Evolutionary conservation across 768 basidiomycete species (phyloP).

Genomic region (Amanita molliuscula): DNA sequence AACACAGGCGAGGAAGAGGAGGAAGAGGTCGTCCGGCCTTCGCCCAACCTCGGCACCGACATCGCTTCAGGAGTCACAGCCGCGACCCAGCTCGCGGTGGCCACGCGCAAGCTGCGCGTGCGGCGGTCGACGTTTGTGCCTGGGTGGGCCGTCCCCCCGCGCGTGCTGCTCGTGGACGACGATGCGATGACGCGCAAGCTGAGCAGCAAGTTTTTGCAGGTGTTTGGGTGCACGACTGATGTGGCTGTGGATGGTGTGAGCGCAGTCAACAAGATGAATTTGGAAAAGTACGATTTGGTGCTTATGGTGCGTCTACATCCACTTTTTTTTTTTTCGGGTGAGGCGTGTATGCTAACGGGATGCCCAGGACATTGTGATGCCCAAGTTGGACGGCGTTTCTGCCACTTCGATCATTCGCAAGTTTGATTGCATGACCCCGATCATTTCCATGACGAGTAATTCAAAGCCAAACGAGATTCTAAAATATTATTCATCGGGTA

Average conservation of each 20-base stretch:
- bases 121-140: slow-evolving; percentile 76
- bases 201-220: slow-evolving; percentile 87
- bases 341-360: slow-evolving; percentile 1
- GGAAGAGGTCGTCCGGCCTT: slow-evolving; percentile 31
- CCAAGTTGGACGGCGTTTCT: slow-evolving; percentile 76
- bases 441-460: slow-evolving; percentile 97
- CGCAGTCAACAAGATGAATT: slow-evolving; percentile 94
- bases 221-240: slow-evolving; percentile 91
- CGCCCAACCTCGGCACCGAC: slow-evolving; percentile 13
- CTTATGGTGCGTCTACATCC: slow-evolving; percentile 63
- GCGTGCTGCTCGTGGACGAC: slow-evolving; percentile 91
- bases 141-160: slow-evolving; percentile 85
- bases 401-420: slow-evolving; percentile 91
- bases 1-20: slow-evolving; percentile 9
- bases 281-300: slow-evolving; percentile 92
- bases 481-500: slow-evolving; percentile 83
- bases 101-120: slow-evolving; percentile 46
- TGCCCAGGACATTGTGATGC: slow-evolving; percentile 88
- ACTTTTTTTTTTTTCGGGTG: slow-evolving; percentile 4
- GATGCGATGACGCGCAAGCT: slow-evolving; percentile 85
- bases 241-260: slow-evolving; percentile 89
- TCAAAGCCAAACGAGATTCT: slow-evolving; percentile 89
- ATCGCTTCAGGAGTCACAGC: slow-evolving; percentile 14
- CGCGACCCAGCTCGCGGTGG: slow-evolving; percentile 11
- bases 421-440: slow-evolving; percentile 92